Base-by-base conservation (phyloP, 2,329 filamentous ascomycete species). In the Diaporthe citri region DNA sequence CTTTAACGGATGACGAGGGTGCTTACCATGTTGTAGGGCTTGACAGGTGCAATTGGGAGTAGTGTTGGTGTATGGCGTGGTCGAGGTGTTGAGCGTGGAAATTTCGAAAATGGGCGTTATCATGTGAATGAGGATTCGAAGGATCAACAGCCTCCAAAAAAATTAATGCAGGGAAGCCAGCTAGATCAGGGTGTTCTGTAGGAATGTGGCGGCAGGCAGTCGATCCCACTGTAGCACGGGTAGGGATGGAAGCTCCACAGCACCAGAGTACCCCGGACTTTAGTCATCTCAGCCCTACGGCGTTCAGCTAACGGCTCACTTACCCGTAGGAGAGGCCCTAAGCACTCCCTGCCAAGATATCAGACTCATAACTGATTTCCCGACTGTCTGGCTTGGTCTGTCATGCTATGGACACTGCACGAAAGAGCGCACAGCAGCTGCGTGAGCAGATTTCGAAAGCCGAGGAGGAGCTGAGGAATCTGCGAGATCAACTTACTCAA, bases 391-490 rank as follows among this genome's bases (percentile, higher is more conserved):
- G 7, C 10, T n/a, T n/a, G n/a, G n/a, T n/a, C n/a, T n/a, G 15
- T 22, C 25, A 56, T 67, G 8, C 25, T 31, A 87, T 88, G 86
- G 82, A 86, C 3, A 39, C 72, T 36, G 69, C 74, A 3, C 36
- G 76, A 77, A 75, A 77, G 85, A 75, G 83, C 22, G 64, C 77
- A 13, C 72, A 87, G 25, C 79, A 80, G 34, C 80, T 92, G n/a
- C 84, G 84, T 55, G 77, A 79, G 56, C 86, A 88, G 76, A 90
- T 92, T 73, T 80, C 81, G 7, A 82, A 81, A 36, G 84, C 86
- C 0, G 89, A 92, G 76, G 81, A 82, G 3, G 85, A 90, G 52
- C 83, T 92, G 1, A 81, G 81, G 9, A 81, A 80, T 2, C 80
- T 91, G 25, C 87, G 84, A 75, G 79, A 82, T 1, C 85, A 88